A percentile compares a stretch with the other conserved stretches of the same genome.
Conservation (phyloP, 2,329 filamentous ascomycete genomes). For the Pezicula radicicola region DNA sequence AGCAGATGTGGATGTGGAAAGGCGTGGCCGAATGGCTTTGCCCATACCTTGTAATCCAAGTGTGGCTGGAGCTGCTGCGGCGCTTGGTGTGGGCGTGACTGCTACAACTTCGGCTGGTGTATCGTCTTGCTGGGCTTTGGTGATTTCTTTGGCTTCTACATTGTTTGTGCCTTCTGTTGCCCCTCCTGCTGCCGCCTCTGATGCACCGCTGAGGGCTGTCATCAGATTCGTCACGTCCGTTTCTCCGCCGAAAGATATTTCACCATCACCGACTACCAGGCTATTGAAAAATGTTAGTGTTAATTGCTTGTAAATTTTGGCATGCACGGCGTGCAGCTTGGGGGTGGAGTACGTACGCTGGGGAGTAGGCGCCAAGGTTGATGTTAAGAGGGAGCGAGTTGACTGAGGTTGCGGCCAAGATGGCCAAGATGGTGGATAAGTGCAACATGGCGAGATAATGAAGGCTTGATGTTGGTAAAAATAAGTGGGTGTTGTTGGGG, state of each 20-base stretch:
- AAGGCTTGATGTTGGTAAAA: neutral
- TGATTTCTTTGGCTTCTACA: constrained; percentile 1
- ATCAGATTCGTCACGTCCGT: constrained; percentile 39
- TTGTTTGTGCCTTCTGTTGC: neutral
- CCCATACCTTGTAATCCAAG: neutral
- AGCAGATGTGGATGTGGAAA: constrained; percentile 1
- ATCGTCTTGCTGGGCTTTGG: neutral
- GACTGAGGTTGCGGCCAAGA: constrained; percentile 21
- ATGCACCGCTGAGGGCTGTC: constrained; percentile 40
- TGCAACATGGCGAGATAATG: constrained; percentile 15
- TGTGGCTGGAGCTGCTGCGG: constrained; percentile 1
- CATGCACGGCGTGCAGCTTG: neutral
- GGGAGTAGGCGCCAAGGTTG: constrained; percentile 49
- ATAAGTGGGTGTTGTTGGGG: neutral
- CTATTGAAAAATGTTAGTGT: neutral
- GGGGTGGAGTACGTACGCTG: constrained; percentile 26
- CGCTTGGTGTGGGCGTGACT: neutral
- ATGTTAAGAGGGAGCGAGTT: constrained; percentile 45
- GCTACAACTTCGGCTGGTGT: neutral
- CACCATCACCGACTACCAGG: constrained; percentile 51
- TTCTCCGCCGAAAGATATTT: constrained; percentile 43
- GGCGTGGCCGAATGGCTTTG: neutral
- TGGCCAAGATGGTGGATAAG: constrained; percentile 10
- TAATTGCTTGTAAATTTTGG: neutral
- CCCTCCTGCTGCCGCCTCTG: constrained; percentile 15